Evolutionary conservation across 495 filamentous ascomycete genomes (phyloP).

Genomic region (Arthonia radiata): DNA sequence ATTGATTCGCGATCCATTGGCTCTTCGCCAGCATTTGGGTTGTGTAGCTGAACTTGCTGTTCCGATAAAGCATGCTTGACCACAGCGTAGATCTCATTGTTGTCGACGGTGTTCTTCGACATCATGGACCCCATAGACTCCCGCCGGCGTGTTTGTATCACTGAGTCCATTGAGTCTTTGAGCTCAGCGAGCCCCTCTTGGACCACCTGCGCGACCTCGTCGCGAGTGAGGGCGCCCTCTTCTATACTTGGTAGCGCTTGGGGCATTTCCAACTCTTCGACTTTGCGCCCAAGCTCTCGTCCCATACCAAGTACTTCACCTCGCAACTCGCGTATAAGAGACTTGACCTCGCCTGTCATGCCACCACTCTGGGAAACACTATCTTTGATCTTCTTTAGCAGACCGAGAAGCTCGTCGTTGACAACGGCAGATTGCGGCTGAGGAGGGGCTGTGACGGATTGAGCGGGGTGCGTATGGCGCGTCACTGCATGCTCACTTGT

Average conservation of each 20-base stretch:
- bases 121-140: constrained; percentile 29
- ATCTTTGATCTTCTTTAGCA: constrained; percentile 63
- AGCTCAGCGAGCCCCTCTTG: constrained; percentile 57
- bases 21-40: constrained; percentile 5
- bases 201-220: constrained; percentile 49
- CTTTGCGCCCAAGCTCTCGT: constrained; percentile 54
- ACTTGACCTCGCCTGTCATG: constrained; percentile 73
- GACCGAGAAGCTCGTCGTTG: constrained; percentile 47
- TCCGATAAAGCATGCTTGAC: constrained; percentile 58
- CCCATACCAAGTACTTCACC: constrained; percentile 90
- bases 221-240: neutral
- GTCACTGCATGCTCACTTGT: too few species aligned
- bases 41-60: constrained; percentile 14
- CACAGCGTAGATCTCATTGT: constrained; percentile 56
- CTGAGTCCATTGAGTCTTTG: constrained; percentile 48
- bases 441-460: constrained; percentile 13
- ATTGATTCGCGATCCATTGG: constrained; percentile 50
- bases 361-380: constrained; percentile 66
- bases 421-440: constrained; percentile 14
- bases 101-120: constrained; percentile 33
- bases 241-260: constrained; percentile 16
- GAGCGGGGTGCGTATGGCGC: too few species aligned
- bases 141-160: constrained; percentile 48
- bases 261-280: constrained; percentile 37
- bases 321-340: constrained; percentile 63